Percentiles rank a stretch among this genome's conserved stretches.
Evolutionary conservation across 352 stramenopile species (phyloP).

Genomic region (Phytophthora quininea): DNA sequence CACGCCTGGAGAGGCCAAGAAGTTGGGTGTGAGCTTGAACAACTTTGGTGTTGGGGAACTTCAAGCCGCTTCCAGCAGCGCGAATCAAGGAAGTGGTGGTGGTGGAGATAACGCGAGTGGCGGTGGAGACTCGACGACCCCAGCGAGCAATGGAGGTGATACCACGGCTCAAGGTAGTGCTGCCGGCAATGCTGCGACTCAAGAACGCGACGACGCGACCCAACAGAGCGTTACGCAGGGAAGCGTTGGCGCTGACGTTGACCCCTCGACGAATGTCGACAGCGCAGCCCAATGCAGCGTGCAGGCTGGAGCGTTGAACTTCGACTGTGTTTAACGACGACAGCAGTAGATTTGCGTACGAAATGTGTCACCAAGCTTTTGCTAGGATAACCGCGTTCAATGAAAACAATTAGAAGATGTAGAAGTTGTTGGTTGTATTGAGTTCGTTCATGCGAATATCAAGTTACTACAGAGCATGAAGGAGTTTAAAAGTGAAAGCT

Average conservation of each 20-base stretch:
- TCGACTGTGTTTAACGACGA: not conserved
- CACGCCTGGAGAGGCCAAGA: conserved; percentile 9
- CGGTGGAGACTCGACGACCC: too few species aligned
- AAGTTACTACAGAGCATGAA: conserved; percentile 13
- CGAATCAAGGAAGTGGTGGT: not conserved
- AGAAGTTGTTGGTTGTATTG: conserved; percentile 2
- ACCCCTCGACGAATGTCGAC: not conserved
- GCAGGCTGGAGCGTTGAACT: not conserved
- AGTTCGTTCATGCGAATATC: conserved; percentile 25
- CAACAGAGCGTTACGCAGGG: not conserved
- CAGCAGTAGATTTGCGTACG: not conserved
- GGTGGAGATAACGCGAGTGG: too few species aligned
- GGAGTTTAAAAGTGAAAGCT: conserved; percentile 3
- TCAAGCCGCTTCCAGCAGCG: not conserved
- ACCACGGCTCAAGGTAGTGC: too few species aligned
- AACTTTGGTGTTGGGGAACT: conserved; percentile 31
- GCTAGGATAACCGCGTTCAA: not conserved
- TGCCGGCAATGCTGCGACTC: too few species aligned
- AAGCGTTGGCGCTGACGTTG: not conserved
- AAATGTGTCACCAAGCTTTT: not conserved
- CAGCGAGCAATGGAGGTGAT: too few species aligned
- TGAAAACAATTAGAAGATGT: conserved; percentile 1
- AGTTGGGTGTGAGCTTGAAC: conserved; percentile 3
- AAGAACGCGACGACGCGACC: not conserved
- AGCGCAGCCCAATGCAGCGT: not conserved